Conservation (phyloP, 768 basidiomycete genomes). For the Crucibulum laeve region DNA sequence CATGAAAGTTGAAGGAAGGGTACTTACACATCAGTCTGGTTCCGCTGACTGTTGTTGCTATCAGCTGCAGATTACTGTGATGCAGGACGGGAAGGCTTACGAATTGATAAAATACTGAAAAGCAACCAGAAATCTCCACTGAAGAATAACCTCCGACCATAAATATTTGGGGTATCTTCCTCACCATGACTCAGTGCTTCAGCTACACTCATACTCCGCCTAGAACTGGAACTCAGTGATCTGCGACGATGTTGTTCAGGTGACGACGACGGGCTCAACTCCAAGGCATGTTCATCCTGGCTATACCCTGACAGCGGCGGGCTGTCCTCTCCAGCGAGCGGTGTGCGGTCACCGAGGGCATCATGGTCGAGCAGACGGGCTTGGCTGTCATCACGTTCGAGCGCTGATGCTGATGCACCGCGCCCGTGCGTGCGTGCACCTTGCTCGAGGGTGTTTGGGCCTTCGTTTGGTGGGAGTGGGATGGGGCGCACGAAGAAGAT, state of each 20-base stretch:
- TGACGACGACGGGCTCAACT: slow-evolving; percentile 1
- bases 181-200: neutral
- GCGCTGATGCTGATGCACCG: neutral
- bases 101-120: slow-evolving; percentile 41
- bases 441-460: neutral
- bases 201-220: slow-evolving; percentile 1
- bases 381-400: neutral
- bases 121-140: slow-evolving; percentile 56
- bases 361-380: slow-evolving; percentile 5
- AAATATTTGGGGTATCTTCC: slow-evolving; percentile 34
- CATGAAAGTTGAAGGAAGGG: neutral
- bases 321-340: neutral
- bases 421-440: neutral
- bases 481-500: slow-evolving; percentile 63
- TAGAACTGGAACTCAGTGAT: neutral
- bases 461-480: slow-evolving; percentile 34
- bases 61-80: slow-evolving; percentile 3
- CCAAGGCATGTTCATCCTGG: neutral
- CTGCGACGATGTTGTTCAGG: neutral
- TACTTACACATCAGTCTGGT: slow-evolving; percentile 70
- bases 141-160: slow-evolving; percentile 39
- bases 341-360: neutral
- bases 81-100: slow-evolving; percentile 27
- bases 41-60: slow-evolving; percentile 47
- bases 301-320: neutral